Percentiles rank a stretch among this genome's conserved stretches.
phyloP scores from a whole-genome alignment of 805 yeast genomes.

The Dipodascus albidus region DNA sequence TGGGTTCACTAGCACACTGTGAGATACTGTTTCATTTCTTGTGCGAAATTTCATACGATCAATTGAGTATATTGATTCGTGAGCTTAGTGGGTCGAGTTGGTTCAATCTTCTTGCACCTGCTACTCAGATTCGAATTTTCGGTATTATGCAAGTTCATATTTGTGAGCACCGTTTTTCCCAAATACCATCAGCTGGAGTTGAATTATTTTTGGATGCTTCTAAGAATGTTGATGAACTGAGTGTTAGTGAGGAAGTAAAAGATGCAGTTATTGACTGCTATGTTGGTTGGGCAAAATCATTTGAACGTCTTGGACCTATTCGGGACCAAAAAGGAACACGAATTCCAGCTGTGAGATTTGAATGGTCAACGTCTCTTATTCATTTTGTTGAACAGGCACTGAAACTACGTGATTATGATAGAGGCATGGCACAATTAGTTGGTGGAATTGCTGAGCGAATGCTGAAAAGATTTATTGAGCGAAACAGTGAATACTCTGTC shows the following conservation, averaged over 20 bases:
- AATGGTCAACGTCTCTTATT: background rate
- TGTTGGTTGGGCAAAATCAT: background rate
- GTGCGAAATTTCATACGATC: background rate
- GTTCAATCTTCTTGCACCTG: background rate
- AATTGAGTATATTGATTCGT: background rate
- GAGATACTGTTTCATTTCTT: background rate
- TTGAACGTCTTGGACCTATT: background rate
- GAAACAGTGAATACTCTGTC: background rate
- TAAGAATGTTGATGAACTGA: background rate
- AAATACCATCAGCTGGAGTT: background rate
- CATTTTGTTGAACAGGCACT: background rate
- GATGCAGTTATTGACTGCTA: background rate
- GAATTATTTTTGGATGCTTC: background rate
- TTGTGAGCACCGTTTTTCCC: background rate
- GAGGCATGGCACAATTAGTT: background rate
- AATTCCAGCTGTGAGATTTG: background rate
- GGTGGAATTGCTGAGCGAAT: background rate
- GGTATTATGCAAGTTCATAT: background rate
- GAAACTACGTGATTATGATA: background rate
- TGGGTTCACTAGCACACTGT: background rate
- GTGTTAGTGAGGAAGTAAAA: background rate
- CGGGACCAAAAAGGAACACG: background rate
- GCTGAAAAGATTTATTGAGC: background rate
- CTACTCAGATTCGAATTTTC: background rate
- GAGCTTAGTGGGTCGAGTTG: background rate